Base-by-base conservation (phyloP, 1,284 basidiomycete genomes). In the Rhodotorula sp. region DNA sequence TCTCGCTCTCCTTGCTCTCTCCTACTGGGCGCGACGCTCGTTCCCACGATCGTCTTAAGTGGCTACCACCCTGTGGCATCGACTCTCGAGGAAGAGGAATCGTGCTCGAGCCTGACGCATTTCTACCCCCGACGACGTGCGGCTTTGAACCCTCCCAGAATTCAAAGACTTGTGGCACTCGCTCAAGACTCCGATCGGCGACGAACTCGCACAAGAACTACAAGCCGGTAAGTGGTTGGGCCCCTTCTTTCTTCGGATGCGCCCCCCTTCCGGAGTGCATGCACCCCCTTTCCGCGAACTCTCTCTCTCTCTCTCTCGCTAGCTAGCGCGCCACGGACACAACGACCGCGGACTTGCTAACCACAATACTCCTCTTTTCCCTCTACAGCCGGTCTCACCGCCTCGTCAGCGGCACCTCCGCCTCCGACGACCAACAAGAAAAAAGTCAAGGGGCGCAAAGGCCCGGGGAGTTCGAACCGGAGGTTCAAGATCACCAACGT, bases 121-220 rank as follows among this genome's bases (percentile, higher is more conserved):
- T 8, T 43, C 10, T 12, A 43, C 39, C 20, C 31, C 20, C 18
- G 21, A 1, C 4, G 34, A 49, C 48, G 49, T 18, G 20, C 49
- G n/a, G 5, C 43, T 18, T 18, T 52, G 26, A 10, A n/a, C 57
- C 29, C 43, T 4, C 58, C 18, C 77, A 94, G 93, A 96, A 81
- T 96, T 96, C 80, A 83, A 86, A 67, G 89, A 92, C 74, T 82
- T 95, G 23, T 96, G 93, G 93, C 90, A 91, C 80, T 85, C 86
- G 8, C 85, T 93, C 20, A 89, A 88, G 77, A 90, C 93, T 0
- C 93, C 93, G 0, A 89, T 90, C 70, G 90, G 92, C 34, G 91
- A 94, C 66, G 74, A 75, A 8, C 69, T 75, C 14, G 67, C 66
- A 2, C 58, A 63, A 6, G 71, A 73, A 29, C 63, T 75, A 1